phyloP scores from a whole-genome alignment of 768 basidiomycete genomes.

The Suillus subluteus region DNA sequence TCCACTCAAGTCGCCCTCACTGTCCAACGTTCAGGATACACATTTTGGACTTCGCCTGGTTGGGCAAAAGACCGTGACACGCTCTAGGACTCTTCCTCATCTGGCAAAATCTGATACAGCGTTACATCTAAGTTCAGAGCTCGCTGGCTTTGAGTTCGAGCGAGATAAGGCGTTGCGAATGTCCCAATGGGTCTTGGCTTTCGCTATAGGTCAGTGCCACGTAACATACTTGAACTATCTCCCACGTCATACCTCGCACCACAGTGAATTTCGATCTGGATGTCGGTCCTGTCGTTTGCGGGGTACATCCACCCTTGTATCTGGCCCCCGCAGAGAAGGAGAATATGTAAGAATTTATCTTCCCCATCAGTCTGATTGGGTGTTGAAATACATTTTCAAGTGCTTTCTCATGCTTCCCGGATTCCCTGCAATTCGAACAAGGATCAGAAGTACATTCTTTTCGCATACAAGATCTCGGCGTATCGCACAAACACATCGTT shows the following conservation, averaged over 20 bases:
- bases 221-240: background rate
- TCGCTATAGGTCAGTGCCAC: conserved; percentile 58
- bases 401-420: conserved; percentile 91
- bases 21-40: conserved; percentile 31
- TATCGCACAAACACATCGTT: conserved; percentile 21
- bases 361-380: background rate
- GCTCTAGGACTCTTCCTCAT: conserved; percentile 52
- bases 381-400: conserved; percentile 41
- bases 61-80: conserved; percentile 35
- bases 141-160: conserved; percentile 50
- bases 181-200: conserved; percentile 67
- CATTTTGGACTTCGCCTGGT: conserved; percentile 18
- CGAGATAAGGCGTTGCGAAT: conserved; percentile 51
- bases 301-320: conserved; percentile 67
- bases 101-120: conserved; percentile 35
- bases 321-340: conserved; percentile 71
- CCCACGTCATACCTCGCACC: conserved; percentile 1
- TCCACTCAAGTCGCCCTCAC: conserved; percentile 38
- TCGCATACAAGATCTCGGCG: conserved; percentile 64
- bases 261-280: conserved; percentile 90
- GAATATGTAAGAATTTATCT: conserved; percentile 70
- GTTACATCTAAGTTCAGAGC: conserved; percentile 36
- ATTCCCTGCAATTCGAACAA: conserved; percentile 84
- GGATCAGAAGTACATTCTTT: conserved; percentile 87
- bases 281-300: conserved; percentile 76